Base-by-base conservation (phyloP, 1,284 basidiomycete genomes). In the Ceratobasidium sp. region DNA sequence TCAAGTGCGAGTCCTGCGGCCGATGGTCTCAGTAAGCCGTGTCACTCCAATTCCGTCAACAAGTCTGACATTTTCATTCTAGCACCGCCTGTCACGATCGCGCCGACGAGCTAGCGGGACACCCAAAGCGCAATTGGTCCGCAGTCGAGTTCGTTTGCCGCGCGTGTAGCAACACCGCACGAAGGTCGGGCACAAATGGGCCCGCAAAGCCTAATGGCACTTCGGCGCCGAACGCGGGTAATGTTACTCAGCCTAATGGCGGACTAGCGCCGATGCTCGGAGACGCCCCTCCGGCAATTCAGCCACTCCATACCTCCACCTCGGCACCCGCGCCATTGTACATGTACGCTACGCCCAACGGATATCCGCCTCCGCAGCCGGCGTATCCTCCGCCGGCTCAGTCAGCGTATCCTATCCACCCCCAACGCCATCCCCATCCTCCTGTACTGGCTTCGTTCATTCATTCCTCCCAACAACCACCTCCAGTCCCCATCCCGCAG, bases 1-100 rank as follows among this genome's bases (percentile, higher is more conserved):
- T 93, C 76, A 91, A 86, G 50, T 95, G 93, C 75, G 91, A 90
- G 38, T 76, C 79, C 49, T 95, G 93, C 77, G 84, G 83, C 22
- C 89, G 87, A 74, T 95, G 93, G 93, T 91, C 92, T 72, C 91
- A 93, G 73, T 73, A 55, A 52, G 73, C 69, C 3, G 45, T 35
- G 20, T 57, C 3, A 20, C 35, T 40, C 15, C 4, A 25, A 27
- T 25, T 67, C 20, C 1, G 22, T 20, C 42, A 40, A 50, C 29
- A 31, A 13, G 10, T 25, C n/a, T 20, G 20, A 47, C 45, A 12
- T 47, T 38, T 17, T 1, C 25, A 13, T 20, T 29, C 22, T 22
- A 73, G 72, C 72, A 91, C 91, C 43, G 73, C 79, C n/a, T 93
- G 91, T 73, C 90, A 93, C 73, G 88, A 93, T 74, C 78, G 77